These are phyloP conservation scores for Cyclanthera cordifolia DNA, from an alignment of 306 rosid species.

Conservation along the genomic window DNA sequence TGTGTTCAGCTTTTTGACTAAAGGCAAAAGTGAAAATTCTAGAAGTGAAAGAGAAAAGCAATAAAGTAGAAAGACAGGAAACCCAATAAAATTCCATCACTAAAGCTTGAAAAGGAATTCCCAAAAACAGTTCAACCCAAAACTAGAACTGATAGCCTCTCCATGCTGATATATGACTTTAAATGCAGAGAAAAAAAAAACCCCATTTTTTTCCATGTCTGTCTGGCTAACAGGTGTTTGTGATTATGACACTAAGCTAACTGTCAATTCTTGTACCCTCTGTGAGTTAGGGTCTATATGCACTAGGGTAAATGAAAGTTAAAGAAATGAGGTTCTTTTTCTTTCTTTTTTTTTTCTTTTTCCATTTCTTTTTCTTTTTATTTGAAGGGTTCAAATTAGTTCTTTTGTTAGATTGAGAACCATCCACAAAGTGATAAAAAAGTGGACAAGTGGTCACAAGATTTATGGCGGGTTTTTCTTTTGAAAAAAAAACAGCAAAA, in stretches of 20 bases:
- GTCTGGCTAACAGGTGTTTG: slow-evolving; percentile 9
- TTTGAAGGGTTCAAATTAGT: background rate
- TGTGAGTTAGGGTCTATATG: background rate
- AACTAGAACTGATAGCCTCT: background rate
- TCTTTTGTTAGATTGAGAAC: background rate
- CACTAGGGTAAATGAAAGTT: background rate
- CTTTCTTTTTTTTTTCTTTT: background rate
- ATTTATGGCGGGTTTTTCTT: slow-evolving; percentile 46
- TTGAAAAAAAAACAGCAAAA: slow-evolving; percentile 32
- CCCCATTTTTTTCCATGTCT: background rate
- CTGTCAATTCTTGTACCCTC: background rate
- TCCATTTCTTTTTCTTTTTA: background rate
- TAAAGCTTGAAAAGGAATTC: slow-evolving; percentile 9
- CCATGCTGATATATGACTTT: background rate
- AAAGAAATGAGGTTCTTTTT: background rate
- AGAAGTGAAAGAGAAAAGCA: slow-evolving; percentile 3
- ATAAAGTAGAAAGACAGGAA: slow-evolving; percentile 3
- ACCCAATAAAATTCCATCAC: background rate
- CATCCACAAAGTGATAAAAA: slow-evolving; percentile 23
- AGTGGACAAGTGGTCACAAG: slow-evolving; percentile 70
- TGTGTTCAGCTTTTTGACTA: slow-evolving; percentile 7
- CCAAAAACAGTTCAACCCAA: slow-evolving; percentile 2
- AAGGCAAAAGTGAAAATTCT: slow-evolving; percentile 4
- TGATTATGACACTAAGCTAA: slow-evolving; percentile 4
- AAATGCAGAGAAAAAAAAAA: background rate